Conservation (phyloP, 805 yeast species). For the Ogataea siamensis region DNA sequence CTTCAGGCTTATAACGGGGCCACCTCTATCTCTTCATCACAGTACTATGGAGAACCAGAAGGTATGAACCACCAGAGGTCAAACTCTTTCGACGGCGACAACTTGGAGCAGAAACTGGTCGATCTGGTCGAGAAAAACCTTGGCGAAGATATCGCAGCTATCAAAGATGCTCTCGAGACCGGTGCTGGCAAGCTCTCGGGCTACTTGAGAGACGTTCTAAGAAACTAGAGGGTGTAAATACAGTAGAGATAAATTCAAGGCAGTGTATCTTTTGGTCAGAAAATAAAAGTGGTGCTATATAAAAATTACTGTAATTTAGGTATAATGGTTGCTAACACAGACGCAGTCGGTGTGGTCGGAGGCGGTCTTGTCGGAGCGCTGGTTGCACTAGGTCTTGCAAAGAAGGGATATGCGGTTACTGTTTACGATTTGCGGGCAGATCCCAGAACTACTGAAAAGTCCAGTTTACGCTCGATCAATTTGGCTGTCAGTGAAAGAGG, state of each 20-base stretch:
- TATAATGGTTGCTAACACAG: constrained; percentile 19
- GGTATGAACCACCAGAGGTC: constrained; percentile 30
- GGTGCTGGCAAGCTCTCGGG: constrained; percentile 90
- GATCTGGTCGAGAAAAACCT: constrained; percentile 68
- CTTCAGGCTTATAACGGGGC: constrained; percentile 82
- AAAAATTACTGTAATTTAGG: no score
- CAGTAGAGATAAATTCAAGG: constrained; percentile 5
- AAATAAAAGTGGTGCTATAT: constrained; percentile 3
- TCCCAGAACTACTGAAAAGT: constrained; percentile 42
- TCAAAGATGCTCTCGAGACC: constrained; percentile 88
- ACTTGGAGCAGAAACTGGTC: constrained; percentile 51
- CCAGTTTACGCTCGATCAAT: constrained; percentile 66
- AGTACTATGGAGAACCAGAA: constrained; percentile 74
- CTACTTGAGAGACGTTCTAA: constrained; percentile 81
- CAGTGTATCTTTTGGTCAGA: constrained; percentile 11
- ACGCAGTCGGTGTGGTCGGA: constrained; percentile 65
- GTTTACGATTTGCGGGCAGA: constrained; percentile 72
- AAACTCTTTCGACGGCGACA: constrained; percentile 36
- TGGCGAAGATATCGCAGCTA: constrained; percentile 80
- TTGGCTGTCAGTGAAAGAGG: constrained; percentile 89
- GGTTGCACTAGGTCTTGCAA: constrained; percentile 75
- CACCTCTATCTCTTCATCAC: constrained; percentile 84
- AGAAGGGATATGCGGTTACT: constrained; percentile 68
- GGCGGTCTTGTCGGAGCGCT: constrained; percentile 90
- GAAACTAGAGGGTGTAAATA: constrained; percentile 29